Evolutionary conservation across 2,329 filamentous ascomycete genomes (phyloP).

Genomic region (Balansia obtecta): DNA sequence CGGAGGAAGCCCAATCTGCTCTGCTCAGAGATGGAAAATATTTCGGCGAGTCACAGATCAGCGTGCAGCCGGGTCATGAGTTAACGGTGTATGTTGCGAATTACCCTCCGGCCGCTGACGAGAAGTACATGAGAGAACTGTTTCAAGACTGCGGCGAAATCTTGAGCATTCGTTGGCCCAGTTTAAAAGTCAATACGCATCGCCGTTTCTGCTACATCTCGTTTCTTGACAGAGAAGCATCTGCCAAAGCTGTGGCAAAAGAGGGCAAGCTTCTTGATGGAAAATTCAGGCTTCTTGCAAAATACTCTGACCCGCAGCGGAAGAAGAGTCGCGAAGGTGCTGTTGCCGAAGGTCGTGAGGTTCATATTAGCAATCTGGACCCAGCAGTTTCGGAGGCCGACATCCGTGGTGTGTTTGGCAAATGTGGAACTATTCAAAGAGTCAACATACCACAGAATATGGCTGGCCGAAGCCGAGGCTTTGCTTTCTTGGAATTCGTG

Average conservation of each 20-base stretch:
- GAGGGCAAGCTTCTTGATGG: constrained; percentile 59
- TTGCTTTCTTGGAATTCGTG: constrained; percentile 67
- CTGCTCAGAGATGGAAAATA: constrained; percentile 71
- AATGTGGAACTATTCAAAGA: constrained; percentile 62
- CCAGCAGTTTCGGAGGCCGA: constrained; percentile 52
- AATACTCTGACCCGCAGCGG: constrained; percentile 70
- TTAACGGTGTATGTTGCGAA: constrained; percentile 86
- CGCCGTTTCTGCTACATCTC: constrained; percentile 94
- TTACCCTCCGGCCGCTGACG: constrained; percentile 67
- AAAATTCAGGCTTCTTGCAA: constrained; percentile 56
- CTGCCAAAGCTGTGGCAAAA: constrained; percentile 58
- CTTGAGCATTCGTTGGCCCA: constrained; percentile 77
- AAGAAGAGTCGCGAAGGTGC: constrained; percentile 73
- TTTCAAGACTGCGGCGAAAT: constrained; percentile 72
- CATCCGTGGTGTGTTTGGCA: constrained; percentile 56
- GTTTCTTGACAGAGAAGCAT: constrained; percentile 59
- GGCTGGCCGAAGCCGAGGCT: constrained; percentile 60
- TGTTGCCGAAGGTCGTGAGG: constrained; percentile 74
- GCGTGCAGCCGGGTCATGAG: constrained; percentile 60
- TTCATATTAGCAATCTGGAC: constrained; percentile 64
- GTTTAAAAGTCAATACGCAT: constrained; percentile 75
- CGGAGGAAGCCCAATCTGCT: constrained; percentile 71
- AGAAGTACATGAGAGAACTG: constrained; percentile 52
- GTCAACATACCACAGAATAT: constrained; percentile 59
- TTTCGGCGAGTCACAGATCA: constrained; percentile 60